A percentile compares a stretch with the other conserved stretches of the same genome.
These are phyloP conservation scores for Penicillium sumatraense DNA, from an alignment of 2,329 filamentous ascomycete species.

Conservation along the genomic window DNA sequence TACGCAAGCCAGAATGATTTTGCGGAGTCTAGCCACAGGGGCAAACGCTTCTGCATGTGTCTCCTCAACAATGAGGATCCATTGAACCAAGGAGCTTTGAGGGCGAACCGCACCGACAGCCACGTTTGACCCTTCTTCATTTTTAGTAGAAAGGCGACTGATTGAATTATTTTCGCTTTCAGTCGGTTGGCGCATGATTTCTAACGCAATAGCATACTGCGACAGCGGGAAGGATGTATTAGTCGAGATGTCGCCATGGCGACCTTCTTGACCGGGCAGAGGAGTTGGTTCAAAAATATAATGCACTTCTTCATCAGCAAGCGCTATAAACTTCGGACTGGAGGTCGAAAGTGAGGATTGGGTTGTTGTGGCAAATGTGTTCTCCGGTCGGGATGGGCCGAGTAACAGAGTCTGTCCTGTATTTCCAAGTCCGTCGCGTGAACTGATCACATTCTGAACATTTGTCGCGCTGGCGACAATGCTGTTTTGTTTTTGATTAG, in stretches of 20 bases:
- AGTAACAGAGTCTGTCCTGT: constrained; percentile 74
- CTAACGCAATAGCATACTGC: constrained; percentile 66
- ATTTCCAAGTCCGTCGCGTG: constrained; percentile 56
- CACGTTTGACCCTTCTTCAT: constrained; percentile 72
- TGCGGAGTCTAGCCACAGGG: constrained; percentile 75
- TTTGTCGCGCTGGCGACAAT: constrained; percentile 57
- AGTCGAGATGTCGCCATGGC: constrained; percentile 31
- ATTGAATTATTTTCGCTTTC: constrained; percentile 67
- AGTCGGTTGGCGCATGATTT: constrained; percentile 61
- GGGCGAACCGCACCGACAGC: constrained; percentile 81
- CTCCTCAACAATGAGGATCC: constrained; percentile 83
- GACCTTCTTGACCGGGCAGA: constrained; percentile 40
- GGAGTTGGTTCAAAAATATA: constrained; percentile 65
- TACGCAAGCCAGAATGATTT: constrained; percentile 80
- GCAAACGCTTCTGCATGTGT: constrained; percentile 73
- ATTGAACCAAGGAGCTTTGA: constrained; percentile 71
- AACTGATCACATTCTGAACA: constrained; percentile 50
- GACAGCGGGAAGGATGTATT: constrained; percentile 62
- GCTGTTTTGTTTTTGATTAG: constrained; percentile 1
- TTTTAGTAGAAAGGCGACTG: constrained; percentile 68
- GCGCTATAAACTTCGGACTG: constrained; percentile 44
- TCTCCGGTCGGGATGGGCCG: constrained; percentile 68
- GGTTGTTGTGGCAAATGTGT: constrained; percentile 58
- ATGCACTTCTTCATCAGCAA: constrained; percentile 47
- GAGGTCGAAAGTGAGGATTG: constrained; percentile 24